phyloP scores from a whole-genome alignment of 2,329 filamentous ascomycete genomes.

The Alternaria arbusti region DNA sequence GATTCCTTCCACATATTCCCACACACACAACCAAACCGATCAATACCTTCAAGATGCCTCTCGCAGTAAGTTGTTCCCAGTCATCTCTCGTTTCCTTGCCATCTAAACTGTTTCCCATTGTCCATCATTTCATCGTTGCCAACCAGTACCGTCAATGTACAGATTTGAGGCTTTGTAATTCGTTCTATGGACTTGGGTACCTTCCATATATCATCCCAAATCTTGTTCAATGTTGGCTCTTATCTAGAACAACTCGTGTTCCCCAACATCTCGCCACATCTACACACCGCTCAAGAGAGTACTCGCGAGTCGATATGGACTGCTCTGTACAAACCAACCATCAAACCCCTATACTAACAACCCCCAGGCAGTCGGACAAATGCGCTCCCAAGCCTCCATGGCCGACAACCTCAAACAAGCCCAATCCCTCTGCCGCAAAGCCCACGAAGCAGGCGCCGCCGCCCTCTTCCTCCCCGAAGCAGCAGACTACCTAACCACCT shows the following conservation, averaged over 20 bases:
- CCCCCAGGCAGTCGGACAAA: constrained; percentile 80
- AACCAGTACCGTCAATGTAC: background rate
- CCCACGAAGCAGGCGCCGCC: constrained; percentile 78
- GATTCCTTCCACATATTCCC: background rate
- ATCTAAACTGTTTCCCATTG: background rate
- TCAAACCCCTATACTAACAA: background rate
- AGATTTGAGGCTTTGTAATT: no score
- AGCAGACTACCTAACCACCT: constrained; percentile 85
- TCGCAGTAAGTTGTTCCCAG: constrained; percentile 34
- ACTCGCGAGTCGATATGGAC: rapidly evolving
- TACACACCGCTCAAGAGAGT: background rate
- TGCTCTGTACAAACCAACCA: background rate
- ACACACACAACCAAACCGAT: background rate
- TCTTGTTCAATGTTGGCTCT: background rate
- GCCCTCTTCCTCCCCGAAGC: constrained; percentile 85
- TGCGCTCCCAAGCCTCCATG: constrained; percentile 83
- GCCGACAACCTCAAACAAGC: constrained; percentile 81
- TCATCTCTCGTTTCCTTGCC: background rate
- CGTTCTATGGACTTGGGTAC: background rate
- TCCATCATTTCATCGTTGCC: background rate
- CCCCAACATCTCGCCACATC: background rate
- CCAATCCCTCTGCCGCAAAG: constrained; percentile 72
- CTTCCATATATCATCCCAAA: background rate
- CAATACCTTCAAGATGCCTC: constrained; percentile 38
- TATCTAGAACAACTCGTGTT: no score